Evolutionary conservation across 805 yeast species (phyloP).

Genomic region (Schwanniomyces vanrijiae): DNA sequence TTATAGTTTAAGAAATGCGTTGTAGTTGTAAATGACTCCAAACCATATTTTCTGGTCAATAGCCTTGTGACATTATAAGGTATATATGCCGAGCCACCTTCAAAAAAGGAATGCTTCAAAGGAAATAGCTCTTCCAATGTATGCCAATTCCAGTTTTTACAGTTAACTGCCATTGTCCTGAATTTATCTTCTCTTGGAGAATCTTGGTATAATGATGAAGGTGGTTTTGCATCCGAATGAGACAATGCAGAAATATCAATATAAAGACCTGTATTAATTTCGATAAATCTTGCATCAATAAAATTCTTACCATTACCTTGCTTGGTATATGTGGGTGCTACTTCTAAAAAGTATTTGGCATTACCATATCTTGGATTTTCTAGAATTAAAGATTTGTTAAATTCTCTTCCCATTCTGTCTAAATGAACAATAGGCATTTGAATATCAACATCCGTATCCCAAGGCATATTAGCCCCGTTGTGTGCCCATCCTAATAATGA

Average conservation of each 20-base stretch:
- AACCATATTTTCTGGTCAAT: conserved; percentile 33
- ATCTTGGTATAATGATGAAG: conserved; percentile 9
- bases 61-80: conserved; percentile 32
- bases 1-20: conserved; percentile 28
- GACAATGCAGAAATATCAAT: conserved; percentile 45
- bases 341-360: conserved; percentile 22
- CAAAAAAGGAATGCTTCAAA: conserved; percentile 35
- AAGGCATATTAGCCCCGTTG: conserved; percentile 32
- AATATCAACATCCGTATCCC: conserved; percentile 32
- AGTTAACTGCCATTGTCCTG: conserved; percentile 27
- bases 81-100: conserved; percentile 35
- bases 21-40: conserved; percentile 27
- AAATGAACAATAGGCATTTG: conserved; percentile 26
- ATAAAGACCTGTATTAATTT: conserved; percentile 39
- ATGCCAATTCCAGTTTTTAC: conserved; percentile 43
- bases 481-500: conserved; percentile 30
- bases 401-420: conserved; percentile 22
- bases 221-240: conserved; percentile 22
- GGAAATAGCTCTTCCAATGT: conserved; percentile 35
- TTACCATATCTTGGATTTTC: conserved; percentile 34
- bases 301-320: conserved; percentile 45
- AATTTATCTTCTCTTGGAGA: conserved; percentile 8
- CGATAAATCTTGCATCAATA: conserved; percentile 39
- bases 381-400: conserved; percentile 21
- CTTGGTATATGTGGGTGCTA: conserved; percentile 24